These are phyloP conservation scores for Eucalyptus shirleyi DNA, from an alignment of 345 rosid species.

Conservation along the genomic window DNA sequence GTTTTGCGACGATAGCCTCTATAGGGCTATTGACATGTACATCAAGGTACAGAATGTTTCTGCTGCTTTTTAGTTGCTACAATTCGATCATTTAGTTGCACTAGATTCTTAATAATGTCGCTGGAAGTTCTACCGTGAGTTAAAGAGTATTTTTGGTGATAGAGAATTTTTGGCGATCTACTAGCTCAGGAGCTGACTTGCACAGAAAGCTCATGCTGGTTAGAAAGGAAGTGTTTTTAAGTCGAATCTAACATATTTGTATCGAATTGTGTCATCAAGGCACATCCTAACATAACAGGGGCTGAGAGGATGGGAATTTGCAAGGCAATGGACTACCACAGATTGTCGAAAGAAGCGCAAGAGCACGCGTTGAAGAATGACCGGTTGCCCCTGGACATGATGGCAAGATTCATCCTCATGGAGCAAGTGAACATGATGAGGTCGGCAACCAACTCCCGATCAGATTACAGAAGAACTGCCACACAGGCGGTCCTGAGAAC, in stretches of 20 bases:
- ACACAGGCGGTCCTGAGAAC: slow-evolving; percentile 8
- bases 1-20: slow-evolving; percentile 23
- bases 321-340: slow-evolving; percentile 30
- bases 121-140: neutral
- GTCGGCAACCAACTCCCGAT: slow-evolving; percentile 8
- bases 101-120: neutral
- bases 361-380: slow-evolving; percentile 28
- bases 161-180: neutral
- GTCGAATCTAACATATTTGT: neutral
- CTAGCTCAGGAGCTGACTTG: neutral
- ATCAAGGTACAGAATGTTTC: slow-evolving; percentile 19
- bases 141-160: neutral
- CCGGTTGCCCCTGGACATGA: slow-evolving; percentile 17
- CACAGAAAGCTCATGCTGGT: neutral
- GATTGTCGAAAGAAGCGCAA: slow-evolving; percentile 31
- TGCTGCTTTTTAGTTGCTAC: neutral
- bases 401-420: slow-evolving; percentile 16
- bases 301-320: slow-evolving; percentile 30
- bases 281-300: slow-evolving; percentile 28
- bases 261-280: slow-evolving; percentile 7
- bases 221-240: neutral
- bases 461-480: slow-evolving; percentile 14
- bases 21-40: slow-evolving; percentile 44
- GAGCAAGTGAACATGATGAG: slow-evolving; percentile 32
- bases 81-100: neutral